Evolutionary conservation across 169 alveolate species (phyloP), one percentile per base, ranked within the genome.

Genomic region (Cyclospora cayetanensis): DNA sequence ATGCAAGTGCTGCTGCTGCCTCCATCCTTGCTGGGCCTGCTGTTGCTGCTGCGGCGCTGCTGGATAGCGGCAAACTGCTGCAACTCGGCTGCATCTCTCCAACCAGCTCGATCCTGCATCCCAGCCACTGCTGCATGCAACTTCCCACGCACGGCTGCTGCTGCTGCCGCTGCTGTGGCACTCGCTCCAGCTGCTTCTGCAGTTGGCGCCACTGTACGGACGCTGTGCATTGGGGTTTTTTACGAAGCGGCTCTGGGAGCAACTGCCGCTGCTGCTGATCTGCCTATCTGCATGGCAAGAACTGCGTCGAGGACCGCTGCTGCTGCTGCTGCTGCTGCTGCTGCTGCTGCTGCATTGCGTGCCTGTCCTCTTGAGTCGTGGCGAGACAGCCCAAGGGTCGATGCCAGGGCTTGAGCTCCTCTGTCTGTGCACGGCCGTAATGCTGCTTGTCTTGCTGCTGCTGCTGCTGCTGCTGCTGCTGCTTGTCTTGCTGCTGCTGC

Each of bases 401-500:
- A 74, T 74, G 22, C 65, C 85, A 2, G 85, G 85, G 85, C 85
- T 74, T 7, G 65, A 35, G 63, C 85, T 74, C 37, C 85, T 27
- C 37, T 74, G 42, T 39, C n/a, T 18, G 22, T 11, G 0, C 25
- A n/a, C 65, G 85, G 85, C 85, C 85, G 37, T 74, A 9, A 25
- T 74, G 85, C 83, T 35, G 83, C 85, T 74, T 35, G 25, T 31
- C 39, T 46, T 37, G 34, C 82, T 68, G 46, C 82, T 68, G 85
- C 63, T 74, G 85, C 85, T 74, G 85, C 85, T 74, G 85, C 85
- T 74, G 60, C 85, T 74, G 85, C 85, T 74, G 63, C 85, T 74
- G 85, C 85, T 74, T 35, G 65, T 74, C 65, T 29, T 74, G 39
- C 80, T 68, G 43, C 80, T 34, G 37, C 53, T 50, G 80, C 80